These are phyloP conservation scores for Oemleria cerasiformis DNA, from an alignment of 306 rosid genomes.

Conservation along the genomic window DNA sequence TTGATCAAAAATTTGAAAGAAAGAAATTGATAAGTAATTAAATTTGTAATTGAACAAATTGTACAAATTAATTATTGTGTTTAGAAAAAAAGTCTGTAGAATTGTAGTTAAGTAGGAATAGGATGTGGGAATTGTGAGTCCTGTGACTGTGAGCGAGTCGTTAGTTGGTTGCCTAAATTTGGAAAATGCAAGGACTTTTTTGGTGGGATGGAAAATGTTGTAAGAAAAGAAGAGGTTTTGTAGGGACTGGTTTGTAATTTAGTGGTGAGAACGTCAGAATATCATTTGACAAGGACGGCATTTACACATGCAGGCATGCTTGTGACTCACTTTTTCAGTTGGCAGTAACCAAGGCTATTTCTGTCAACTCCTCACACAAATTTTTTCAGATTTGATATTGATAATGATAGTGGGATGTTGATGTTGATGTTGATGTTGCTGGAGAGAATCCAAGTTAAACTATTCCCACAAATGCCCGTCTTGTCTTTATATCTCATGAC, in stretches of 20 bases:
- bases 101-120: too few relatives aligned
- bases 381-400: neutral
- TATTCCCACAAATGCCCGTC: too few relatives aligned
- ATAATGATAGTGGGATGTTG: neutral
- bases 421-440: too few relatives aligned
- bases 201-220: neutral
- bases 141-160: too few relatives aligned
- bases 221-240: neutral
- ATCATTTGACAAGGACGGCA: neutral
- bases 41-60: too few relatives aligned
- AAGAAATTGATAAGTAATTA: too few relatives aligned
- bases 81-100: too few relatives aligned
- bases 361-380: neutral
- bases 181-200: neutral
- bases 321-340: slow-evolving; percentile 20
- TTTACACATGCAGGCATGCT: neutral
- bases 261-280: slow-evolving; percentile 3
- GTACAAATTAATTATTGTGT: too few relatives aligned
- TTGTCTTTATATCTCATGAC: too few relatives aligned
- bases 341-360: slow-evolving; percentile 9
- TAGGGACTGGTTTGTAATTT: neutral
- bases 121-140: too few relatives aligned
- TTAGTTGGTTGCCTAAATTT: too few relatives aligned
- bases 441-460: neutral
- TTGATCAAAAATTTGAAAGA: too few relatives aligned